Evolutionary conservation across 805 yeast species (phyloP).

Genomic region (Osmozyma mogii): DNA sequence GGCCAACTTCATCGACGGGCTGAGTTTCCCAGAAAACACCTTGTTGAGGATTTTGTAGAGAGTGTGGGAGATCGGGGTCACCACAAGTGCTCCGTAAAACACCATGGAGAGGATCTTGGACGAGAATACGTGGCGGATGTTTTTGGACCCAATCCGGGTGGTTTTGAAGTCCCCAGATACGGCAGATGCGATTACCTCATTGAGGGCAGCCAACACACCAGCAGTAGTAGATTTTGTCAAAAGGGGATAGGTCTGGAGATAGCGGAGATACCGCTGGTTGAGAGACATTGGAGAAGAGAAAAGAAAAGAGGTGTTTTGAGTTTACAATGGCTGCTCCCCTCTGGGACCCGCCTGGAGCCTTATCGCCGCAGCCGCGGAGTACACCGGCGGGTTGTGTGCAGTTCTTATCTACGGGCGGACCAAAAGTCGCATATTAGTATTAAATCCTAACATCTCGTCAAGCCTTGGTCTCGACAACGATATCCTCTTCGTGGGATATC

Average conservation of each 20-base stretch:
- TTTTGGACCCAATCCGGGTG: constrained; percentile 8
- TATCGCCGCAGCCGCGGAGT: no score
- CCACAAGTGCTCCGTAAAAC: constrained; percentile 44
- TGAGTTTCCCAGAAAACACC: constrained; percentile 34
- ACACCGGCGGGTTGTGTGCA: no score
- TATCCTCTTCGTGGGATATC: constrained; percentile 40
- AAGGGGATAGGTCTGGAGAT: constrained; percentile 42
- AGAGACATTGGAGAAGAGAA: constrained; percentile 8
- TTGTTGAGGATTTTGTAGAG: constrained; percentile 37
- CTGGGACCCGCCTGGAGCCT: no score
- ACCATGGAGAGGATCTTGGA: constrained; percentile 46
- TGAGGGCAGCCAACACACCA: constrained; percentile 45
- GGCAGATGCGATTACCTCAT: constrained; percentile 49
- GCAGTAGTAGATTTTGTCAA: constrained; percentile 53
- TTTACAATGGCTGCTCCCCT: no score
- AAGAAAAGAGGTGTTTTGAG: no score
- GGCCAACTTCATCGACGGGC: constrained; percentile 30
- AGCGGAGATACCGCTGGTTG: constrained; percentile 27
- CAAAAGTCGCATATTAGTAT: no score
- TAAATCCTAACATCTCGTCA: no score
- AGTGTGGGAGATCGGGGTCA: constrained; percentile 53
- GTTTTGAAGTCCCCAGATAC: constrained; percentile 39
- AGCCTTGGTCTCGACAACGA: constrained; percentile 5
- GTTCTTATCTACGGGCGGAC: no score
- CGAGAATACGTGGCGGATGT: constrained; percentile 34